These are phyloP conservation scores for Coemansia sp. DNA, from an alignment of 192 early-diverging fungal genomes.

Conservation along the genomic window DNA sequence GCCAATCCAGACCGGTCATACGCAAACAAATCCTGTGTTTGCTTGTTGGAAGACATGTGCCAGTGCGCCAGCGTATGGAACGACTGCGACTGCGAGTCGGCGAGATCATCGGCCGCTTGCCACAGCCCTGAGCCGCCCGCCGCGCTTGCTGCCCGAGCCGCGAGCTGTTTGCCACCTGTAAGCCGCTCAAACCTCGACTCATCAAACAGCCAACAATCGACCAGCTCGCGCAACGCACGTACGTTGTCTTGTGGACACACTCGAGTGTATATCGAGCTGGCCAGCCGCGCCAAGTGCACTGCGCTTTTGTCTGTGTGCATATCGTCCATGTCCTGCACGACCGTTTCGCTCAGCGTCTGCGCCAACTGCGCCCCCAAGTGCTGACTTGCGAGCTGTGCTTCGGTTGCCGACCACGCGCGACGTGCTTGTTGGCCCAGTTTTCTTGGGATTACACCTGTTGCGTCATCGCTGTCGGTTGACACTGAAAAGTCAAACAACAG, in stretches of 20 bases:
- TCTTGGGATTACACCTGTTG: neutral
- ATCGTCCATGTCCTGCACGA: conserved; percentile 17
- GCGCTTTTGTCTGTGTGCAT: conserved; percentile 18
- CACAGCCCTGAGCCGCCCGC: conserved; percentile 26
- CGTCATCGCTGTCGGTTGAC: neutral
- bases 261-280: conserved; percentile 21
- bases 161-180: conserved; percentile 5
- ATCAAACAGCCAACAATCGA: conserved; percentile 28
- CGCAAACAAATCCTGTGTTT: neutral
- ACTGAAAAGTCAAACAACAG: conserved; percentile 36
- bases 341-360: conserved; percentile 23
- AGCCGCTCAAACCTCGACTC: neutral
- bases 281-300: conserved; percentile 32
- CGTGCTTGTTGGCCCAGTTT: conserved; percentile 22
- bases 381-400: conserved; percentile 24
- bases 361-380: conserved; percentile 27
- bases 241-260: conserved; percentile 29
- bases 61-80: conserved; percentile 43
- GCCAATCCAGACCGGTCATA: conserved; percentile 29
- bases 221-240: conserved; percentile 6
- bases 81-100: conserved; percentile 2
- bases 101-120: conserved; percentile 20
- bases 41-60: conserved; percentile 6
- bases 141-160: conserved; percentile 3
- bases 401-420: conserved; percentile 30